A percentile compares a stretch with the other conserved stretches of the same genome.
These are phyloP conservation scores for Penicillium pulvis DNA, from an alignment of 495 filamentous ascomycete genomes.

Conservation along the genomic window DNA sequence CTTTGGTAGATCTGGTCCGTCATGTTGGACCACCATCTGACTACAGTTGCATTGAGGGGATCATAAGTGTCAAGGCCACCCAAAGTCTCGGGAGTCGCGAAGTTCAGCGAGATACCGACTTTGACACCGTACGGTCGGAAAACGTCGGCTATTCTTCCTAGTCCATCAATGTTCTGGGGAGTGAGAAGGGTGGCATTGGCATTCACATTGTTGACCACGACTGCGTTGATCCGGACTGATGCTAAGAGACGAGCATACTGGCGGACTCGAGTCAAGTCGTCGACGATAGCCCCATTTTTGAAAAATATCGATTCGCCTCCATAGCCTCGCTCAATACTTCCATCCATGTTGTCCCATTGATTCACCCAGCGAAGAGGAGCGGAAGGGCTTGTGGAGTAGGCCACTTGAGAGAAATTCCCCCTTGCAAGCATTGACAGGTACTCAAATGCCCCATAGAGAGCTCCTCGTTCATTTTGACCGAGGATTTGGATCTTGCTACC, in stretches of 20 bases:
- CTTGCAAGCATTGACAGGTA: conserved; percentile 68
- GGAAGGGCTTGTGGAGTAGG: conserved; percentile 58
- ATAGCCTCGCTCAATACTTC: conserved; percentile 69
- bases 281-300: conserved; percentile 49
- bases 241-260: conserved; percentile 69
- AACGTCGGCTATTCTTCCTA: conserved; percentile 62
- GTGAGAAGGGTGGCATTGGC: conserved; percentile 61
- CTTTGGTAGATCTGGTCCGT: conserved; percentile 60
- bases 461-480: conserved; percentile 67
- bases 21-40: conserved; percentile 62
- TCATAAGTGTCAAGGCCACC: conserved; percentile 64
- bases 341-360: conserved; percentile 75
- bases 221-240: conserved; percentile 66
- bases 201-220: conserved; percentile 75
- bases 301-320: conserved; percentile 72
- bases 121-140: conserved; percentile 69
- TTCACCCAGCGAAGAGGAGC: conserved; percentile 70
- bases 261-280: conserved; percentile 58
- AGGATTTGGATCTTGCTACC: conserved; percentile 56
- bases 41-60: conserved; percentile 60
- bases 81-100: conserved; percentile 60
- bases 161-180: conserved; percentile 58
- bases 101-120: conserved; percentile 67
- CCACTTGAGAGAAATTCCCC: conserved; percentile 57
- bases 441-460: conserved; percentile 70